Percentiles rank a stretch among this genome's conserved stretches.
phyloP scores from a whole-genome alignment of 805 yeast species.

The Danielia oregonensis region DNA sequence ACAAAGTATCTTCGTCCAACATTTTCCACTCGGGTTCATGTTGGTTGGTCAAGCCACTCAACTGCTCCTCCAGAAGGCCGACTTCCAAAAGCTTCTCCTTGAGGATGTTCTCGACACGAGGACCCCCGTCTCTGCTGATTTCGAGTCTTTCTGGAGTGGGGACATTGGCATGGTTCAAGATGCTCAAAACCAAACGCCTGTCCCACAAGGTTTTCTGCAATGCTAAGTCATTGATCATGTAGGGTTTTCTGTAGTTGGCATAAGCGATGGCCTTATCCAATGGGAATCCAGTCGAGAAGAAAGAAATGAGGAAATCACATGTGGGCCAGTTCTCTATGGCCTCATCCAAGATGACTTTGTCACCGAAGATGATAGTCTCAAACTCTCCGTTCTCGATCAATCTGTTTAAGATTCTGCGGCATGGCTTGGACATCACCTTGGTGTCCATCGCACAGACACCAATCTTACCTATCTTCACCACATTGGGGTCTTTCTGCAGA shows the following conservation, averaged over 20 bases:
- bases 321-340: slow-evolving; percentile 97
- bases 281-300: slow-evolving; percentile 96
- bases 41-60: slow-evolving; percentile 60
- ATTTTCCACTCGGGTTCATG: slow-evolving; percentile 80
- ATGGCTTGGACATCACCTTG: slow-evolving; percentile 93
- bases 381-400: slow-evolving; percentile 91
- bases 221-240: slow-evolving; percentile 78
- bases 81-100: slow-evolving; percentile 41
- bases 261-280: slow-evolving; percentile 91
- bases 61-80: slow-evolving; percentile 39
- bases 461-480: slow-evolving; percentile 81
- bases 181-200: slow-evolving; percentile 77
- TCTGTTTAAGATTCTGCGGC: slow-evolving; percentile 83
- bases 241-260: slow-evolving; percentile 86
- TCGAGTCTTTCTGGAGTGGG: slow-evolving; percentile 87
- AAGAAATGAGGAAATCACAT: slow-evolving; percentile 90
- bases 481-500: slow-evolving; percentile 36
- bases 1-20: slow-evolving; percentile 76
- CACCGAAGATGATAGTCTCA: slow-evolving; percentile 95
- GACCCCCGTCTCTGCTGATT: slow-evolving; percentile 96
- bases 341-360: slow-evolving; percentile 93
- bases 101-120: slow-evolving; percentile 64
- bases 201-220: slow-evolving; percentile 98
- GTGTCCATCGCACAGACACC: slow-evolving; percentile 99
- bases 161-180: slow-evolving; percentile 77